phyloP scores from a whole-genome alignment of 2,329 filamentous ascomycete genomes.

The Colletotrichum neosansevieriae region DNA sequence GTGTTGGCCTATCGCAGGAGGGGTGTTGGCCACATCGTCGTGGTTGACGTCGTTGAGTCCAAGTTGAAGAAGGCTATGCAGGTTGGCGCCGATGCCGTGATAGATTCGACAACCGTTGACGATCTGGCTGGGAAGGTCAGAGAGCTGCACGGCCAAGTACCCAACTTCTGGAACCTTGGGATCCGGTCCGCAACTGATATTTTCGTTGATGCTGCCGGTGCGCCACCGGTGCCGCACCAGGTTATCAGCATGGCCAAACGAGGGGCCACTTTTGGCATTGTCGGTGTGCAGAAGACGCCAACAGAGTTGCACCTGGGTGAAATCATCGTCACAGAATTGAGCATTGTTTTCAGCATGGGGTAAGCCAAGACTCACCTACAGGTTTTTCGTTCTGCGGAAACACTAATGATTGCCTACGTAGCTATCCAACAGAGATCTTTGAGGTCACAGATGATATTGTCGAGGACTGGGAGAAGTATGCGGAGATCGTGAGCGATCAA shows the following conservation, averaged over 20 bases:
- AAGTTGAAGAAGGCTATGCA: conserved; percentile 10
- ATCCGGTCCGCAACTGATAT: conserved; percentile 7
- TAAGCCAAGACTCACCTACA: neutral
- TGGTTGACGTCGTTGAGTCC: conserved; percentile 11
- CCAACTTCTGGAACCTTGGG: conserved; percentile 2
- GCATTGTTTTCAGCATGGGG: conserved; percentile 22
- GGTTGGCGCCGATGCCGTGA: conserved; percentile 8
- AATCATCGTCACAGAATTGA: conserved; percentile 14
- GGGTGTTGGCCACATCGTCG: conserved; percentile 8
- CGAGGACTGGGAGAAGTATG: conserved; percentile 27
- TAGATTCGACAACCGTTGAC: neutral
- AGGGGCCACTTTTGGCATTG: conserved; percentile 9
- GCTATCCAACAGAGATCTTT: conserved; percentile 28
- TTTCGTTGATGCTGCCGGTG: conserved; percentile 17
- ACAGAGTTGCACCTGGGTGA: conserved; percentile 10
- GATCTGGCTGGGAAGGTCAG: conserved; percentile 2
- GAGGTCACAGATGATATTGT: conserved; percentile 24
- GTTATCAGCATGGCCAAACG: neutral
- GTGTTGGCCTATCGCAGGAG: conserved; percentile 14
- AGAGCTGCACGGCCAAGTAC: conserved; percentile 2
- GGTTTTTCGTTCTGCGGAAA: neutral
- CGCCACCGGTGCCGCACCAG: conserved; percentile 17
- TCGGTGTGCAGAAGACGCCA: conserved; percentile 23
- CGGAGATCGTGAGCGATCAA: conserved; percentile 25
- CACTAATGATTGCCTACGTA: neutral